Evolutionary conservation across 2,329 filamentous ascomycete species (phyloP), one percentile per base, ranked within the genome.

Genomic region (Exophiala oligosperma): DNA sequence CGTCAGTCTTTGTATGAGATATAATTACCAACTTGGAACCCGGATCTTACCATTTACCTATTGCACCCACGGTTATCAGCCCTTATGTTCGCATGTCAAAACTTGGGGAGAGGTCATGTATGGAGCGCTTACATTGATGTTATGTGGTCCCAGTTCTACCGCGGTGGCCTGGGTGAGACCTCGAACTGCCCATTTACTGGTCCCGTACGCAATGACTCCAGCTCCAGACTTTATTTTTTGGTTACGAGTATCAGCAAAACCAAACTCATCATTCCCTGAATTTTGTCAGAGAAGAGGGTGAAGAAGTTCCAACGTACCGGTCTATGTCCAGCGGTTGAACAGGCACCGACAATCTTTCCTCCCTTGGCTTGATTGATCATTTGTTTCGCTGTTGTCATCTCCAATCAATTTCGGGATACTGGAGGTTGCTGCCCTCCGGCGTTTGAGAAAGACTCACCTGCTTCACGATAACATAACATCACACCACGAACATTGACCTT

Each of bases 101-200:
- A 7, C 35, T 37, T 37, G 8, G 4, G 37, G 12, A 40, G 37
- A 40, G 11, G 12, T 17, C 12, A 12, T 17, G 17, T 17, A 17
- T 17, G 37, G 37, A 40, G 37, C 12, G 12, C 21, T 47, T 26
- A 47, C 44, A n/a, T 47, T 87, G 68, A 90, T 88, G 54, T 82
- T 76, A 67, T 88, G 79, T 41, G 73, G 69, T 0, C 84, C 85
- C 70, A 88, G 76, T 60, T 87, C 85, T 77, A 86, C 83, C 0
- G 86, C 85, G 61, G 86, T 86, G 0, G 79, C 81, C 69, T 88
- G 84, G 0, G 82, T 86, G 52, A 89, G 73, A 0, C 85, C 85
- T 5, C 86, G 77, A 1, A 89, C 84, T 0, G 86, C 87, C 73
- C 79, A 88, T 67, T 89, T 89, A 14, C 79, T 79, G 2, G 84